phyloP scores from a whole-genome alignment of 495 filamentous ascomycete species.

The Hypoxylon rickii region DNA sequence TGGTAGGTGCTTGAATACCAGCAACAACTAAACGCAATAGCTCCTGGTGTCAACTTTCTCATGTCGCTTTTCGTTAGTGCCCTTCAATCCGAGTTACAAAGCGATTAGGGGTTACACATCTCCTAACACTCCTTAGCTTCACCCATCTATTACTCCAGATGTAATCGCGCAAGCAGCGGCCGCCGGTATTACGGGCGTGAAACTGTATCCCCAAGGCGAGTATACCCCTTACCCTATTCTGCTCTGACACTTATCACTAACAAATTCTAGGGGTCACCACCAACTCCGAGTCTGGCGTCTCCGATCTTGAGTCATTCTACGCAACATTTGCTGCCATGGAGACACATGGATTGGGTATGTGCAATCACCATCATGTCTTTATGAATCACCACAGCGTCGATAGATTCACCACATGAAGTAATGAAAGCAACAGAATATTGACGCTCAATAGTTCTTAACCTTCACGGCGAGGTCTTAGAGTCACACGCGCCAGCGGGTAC shows the following conservation, averaged over 20 bases:
- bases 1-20: slow-evolving; percentile 80
- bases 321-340: slow-evolving; percentile 80
- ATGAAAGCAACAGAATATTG: not conserved
- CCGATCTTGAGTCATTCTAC: slow-evolving; percentile 59
- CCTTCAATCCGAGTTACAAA: not conserved
- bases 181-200: slow-evolving; percentile 68
- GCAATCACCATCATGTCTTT: not conserved
- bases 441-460: slow-evolving; percentile 53
- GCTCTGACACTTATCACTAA: slow-evolving; percentile 17
- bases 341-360: slow-evolving; percentile 44
- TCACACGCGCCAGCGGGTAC: slow-evolving; percentile 59
- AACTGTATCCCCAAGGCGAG: slow-evolving; percentile 67
- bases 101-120: not conserved
- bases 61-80: slow-evolving; percentile 77
- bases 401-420: not conserved
- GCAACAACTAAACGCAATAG: slow-evolving; percentile 65
- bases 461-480: slow-evolving; percentile 62
- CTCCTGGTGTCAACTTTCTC: slow-evolving; percentile 75
- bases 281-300: slow-evolving; percentile 80
- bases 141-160: slow-evolving; percentile 75
- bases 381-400: not conserved
- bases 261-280: slow-evolving; percentile 68
- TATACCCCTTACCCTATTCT: not conserved
- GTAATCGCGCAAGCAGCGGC: slow-evolving; percentile 73
- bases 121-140: slow-evolving; percentile 39